Evolutionary conservation across 306 rosid genomes (phyloP), one percentile per base, ranked within the genome.

Genomic region (Benincasa hispida): DNA sequence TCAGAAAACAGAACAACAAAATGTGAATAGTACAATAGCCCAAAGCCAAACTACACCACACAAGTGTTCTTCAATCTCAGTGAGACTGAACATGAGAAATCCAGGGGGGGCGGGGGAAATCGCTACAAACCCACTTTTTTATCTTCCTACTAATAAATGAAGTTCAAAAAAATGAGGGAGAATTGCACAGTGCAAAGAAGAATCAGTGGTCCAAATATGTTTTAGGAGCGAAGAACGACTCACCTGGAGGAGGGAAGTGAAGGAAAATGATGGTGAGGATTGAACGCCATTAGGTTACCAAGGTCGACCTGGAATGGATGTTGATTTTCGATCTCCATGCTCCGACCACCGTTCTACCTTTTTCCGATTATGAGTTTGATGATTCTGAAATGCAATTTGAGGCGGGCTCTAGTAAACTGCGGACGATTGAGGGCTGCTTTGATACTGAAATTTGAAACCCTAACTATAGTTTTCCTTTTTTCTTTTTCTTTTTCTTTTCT

Each of bases 211-310:
- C 69, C 69, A 3, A 8, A 4, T 1, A 62, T 7, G 18, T 2
- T 28, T 18, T 63, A 47, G 25, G 47, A 63, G 48, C 8, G 47
- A 63, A 34, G 13, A 8, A 63, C 24, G 35, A 74, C 57, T 0
- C 70, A 89, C 89, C 87, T 87, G 30, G 87, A 84, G 24, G 88
- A 84, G 34, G 83, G 81, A 2, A 60, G 74, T 41, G 93, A 84
- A 72, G 91, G 82, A 66, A 86, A 84, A 12, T 55, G 37, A 58
- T 85, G 85, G 68, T 87, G 85, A 77, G 90, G 78, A 37, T 91
- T 81, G 62, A 83, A 89, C 8, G 90, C 94, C 91, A 81, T 76
- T 53, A 93, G 94, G 70, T 87, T 82, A 18, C 98, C 96, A 5
- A 93, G 86, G 87, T 91, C 97, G 25, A 93, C 65, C 75, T 87